Evolutionary conservation across 352 stramenopile species (phyloP).

Genomic region (Phytopythium delawarense): DNA sequence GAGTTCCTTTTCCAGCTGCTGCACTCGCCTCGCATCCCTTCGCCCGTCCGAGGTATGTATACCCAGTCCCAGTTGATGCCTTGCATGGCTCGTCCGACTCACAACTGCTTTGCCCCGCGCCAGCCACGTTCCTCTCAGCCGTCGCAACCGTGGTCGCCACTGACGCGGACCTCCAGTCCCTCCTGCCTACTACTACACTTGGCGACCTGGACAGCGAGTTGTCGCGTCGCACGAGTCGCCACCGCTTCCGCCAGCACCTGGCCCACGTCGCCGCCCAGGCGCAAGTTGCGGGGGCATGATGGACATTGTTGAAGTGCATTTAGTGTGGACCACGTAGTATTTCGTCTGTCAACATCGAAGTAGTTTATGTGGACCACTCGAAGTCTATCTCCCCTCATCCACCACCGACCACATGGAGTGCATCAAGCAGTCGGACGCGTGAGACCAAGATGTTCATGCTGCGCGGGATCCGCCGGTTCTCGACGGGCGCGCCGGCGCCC

Average conservation of each 20-base stretch:
- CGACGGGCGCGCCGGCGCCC: constrained; percentile 23
- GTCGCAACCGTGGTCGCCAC: constrained; percentile 22
- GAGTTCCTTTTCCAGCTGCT: constrained; percentile 74
- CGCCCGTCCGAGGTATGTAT: constrained; percentile 30
- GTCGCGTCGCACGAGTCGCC: constrained; percentile 30
- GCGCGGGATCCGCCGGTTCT: constrained; percentile 33
- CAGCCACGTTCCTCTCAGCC: constrained; percentile 43
- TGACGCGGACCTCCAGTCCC: constrained; percentile 20
- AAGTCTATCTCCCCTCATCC: background rate
- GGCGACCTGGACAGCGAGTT: constrained; percentile 34
- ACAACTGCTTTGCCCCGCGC: background rate
- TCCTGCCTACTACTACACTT: constrained; percentile 27
- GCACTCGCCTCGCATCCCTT: constrained; percentile 49
- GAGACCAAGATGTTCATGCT: constrained; percentile 23
- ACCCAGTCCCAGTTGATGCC: background rate
- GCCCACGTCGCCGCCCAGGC: constrained; percentile 11
- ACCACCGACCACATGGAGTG: background rate
- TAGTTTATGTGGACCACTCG: background rate
- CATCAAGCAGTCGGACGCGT: background rate
- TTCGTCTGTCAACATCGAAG: background rate
- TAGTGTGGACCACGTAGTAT: background rate
- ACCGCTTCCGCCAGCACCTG: constrained; percentile 61
- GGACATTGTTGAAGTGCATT: background rate
- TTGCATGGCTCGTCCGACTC: background rate
- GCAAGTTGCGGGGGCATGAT: background rate